Percentiles rank a stretch among this genome's conserved stretches.
Evolutionary conservation across 148 eudicot genomes (phyloP).

Genomic region (Heliamphora exappendiculata): DNA sequence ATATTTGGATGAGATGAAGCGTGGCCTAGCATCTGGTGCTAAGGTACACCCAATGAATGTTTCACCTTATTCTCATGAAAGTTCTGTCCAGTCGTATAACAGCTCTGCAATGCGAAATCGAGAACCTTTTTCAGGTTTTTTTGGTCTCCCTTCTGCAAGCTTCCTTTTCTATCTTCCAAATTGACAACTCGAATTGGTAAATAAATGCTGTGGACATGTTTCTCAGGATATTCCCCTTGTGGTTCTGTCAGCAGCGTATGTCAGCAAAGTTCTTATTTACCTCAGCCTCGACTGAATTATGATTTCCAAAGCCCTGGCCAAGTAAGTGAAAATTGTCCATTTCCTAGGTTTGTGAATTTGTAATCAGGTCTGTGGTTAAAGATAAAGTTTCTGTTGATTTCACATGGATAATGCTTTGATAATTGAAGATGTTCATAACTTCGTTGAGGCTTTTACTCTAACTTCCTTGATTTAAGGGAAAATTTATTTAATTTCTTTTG

Average conservation of each 20-base stretch:
- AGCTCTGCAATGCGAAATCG: slow-evolving; percentile 11
- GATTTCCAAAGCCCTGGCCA: slow-evolving; percentile 7
- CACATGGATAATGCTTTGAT: background rate
- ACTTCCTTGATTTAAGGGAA: background rate
- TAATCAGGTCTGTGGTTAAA: background rate
- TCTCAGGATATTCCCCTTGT: background rate
- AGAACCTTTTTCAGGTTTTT: slow-evolving; percentile 14
- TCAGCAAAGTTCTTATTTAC: slow-evolving; percentile 13
- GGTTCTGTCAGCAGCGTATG: slow-evolving; percentile 5
- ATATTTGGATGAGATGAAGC: slow-evolving; percentile 45
- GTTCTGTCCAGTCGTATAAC: slow-evolving; percentile 16
- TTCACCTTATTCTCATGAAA: slow-evolving; percentile 25
- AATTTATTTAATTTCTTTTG: background rate
- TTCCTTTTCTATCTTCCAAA: background rate
- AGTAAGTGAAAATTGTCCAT: slow-evolving; percentile 9
- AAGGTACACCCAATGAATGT: background rate
- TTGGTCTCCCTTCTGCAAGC: background rate
- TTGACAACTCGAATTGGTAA: background rate
- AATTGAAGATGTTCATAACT: background rate
- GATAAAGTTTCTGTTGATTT: background rate
- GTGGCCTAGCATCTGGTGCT: slow-evolving; percentile 6
- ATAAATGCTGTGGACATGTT: background rate
- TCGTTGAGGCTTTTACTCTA: background rate
- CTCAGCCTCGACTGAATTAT: slow-evolving; percentile 18
- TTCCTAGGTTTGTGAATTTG: slow-evolving; percentile 1